These are phyloP conservation scores for Clausena lansium DNA, from an alignment of 345 rosid genomes.

Conservation along the genomic window DNA sequence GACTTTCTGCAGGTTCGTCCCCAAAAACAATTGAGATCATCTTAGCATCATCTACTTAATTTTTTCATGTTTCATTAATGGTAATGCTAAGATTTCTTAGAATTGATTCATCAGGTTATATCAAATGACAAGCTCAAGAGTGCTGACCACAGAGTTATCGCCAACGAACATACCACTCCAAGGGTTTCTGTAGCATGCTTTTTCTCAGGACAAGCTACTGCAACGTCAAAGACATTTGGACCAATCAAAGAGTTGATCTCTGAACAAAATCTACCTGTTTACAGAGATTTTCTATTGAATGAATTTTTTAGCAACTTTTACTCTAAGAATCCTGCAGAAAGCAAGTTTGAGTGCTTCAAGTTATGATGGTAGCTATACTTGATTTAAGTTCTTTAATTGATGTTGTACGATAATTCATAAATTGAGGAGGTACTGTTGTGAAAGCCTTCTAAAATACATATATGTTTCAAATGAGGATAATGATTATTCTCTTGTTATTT, in stretches of 20 bases:
- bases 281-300: slow-evolving; percentile 13
- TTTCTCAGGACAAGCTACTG: slow-evolving; percentile 7
- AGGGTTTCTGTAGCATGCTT: slow-evolving; percentile 45
- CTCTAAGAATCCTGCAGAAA: slow-evolving; percentile 16
- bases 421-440: background rate
- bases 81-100: background rate
- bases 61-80: background rate
- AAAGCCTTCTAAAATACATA: background rate
- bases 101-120: slow-evolving; percentile 29
- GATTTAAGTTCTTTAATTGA: background rate
- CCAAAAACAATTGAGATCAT: no score
- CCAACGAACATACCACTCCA: slow-evolving; percentile 31
- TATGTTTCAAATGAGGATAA: background rate
- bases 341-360: slow-evolving; percentile 18
- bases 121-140: slow-evolving; percentile 49
- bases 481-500: no score
- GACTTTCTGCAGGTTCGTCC: slow-evolving; percentile 11
- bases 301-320: slow-evolving; percentile 16
- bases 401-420: background rate
- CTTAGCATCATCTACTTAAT: background rate
- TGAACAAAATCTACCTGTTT: slow-evolving; percentile 26
- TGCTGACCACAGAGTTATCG: slow-evolving; percentile 43
- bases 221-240: slow-evolving; percentile 4
- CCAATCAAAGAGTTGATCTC: slow-evolving; percentile 34
- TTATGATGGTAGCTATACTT: background rate